Percentiles rank a stretch among this genome's conserved stretches.
Evolutionary conservation across 495 filamentous ascomycete species (phyloP).

Genomic region (Tricharina praecox): DNA sequence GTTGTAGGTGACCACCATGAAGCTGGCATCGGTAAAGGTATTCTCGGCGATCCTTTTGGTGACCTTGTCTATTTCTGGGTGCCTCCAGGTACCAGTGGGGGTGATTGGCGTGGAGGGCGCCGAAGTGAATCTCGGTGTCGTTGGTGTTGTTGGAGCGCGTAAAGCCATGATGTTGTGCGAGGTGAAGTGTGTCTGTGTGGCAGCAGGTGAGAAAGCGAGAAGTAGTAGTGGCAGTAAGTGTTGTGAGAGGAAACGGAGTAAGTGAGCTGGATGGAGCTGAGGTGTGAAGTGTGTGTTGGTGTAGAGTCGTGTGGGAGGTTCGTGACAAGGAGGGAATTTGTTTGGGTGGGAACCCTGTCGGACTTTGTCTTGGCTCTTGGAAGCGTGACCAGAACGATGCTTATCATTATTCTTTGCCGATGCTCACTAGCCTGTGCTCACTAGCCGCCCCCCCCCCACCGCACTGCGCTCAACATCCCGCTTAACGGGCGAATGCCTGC

Average conservation of each 20-base stretch:
- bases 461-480: no score
- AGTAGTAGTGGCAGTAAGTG: neutral
- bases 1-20: slow-evolving; percentile 50
- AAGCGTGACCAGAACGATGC: no score
- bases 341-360: neutral
- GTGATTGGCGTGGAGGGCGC: slow-evolving; percentile 28
- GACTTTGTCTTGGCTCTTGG: no score
- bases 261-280: slow-evolving; percentile 2
- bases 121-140: slow-evolving; percentile 10
- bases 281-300: neutral
- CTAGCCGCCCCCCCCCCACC: no score
- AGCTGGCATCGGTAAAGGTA: slow-evolving; percentile 53
- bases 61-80: slow-evolving; percentile 68
- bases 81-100: slow-evolving; percentile 68
- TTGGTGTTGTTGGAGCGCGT: slow-evolving; percentile 13
- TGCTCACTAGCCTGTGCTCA: no score
- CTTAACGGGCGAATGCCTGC: no score
- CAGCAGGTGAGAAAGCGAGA: neutral
- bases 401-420: no score
- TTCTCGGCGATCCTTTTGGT: slow-evolving; percentile 52
- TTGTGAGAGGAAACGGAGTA: neutral
- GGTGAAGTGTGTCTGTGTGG: neutral
- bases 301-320: no score
- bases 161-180: neutral
- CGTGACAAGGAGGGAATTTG: neutral